Evolutionary conservation across 2,329 filamentous ascomycete species (phyloP).

Genomic region (Diaporthe citri): DNA sequence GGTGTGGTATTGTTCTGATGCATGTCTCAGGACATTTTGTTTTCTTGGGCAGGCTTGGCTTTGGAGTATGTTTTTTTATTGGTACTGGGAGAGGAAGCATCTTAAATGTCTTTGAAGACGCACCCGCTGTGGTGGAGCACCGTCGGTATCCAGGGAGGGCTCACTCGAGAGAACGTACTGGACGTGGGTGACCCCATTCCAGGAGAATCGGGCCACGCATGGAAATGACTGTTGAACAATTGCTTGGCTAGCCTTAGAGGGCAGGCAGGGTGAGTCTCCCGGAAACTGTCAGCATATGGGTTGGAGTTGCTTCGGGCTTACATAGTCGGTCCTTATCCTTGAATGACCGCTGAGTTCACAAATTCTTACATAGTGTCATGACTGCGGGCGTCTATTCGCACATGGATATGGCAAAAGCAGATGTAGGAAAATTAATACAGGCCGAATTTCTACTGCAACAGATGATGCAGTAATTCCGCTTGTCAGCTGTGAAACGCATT

Average conservation of each 20-base stretch:
- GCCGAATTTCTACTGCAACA: not conserved
- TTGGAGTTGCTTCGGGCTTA: conserved; percentile 28
- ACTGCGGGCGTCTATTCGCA: not conserved
- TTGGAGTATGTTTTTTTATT: conserved; percentile 12
- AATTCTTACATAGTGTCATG: not conserved
- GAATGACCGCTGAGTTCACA: not conserved
- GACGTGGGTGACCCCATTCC: conserved; percentile 26
- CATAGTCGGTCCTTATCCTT: conserved; percentile 15
- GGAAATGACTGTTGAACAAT: not conserved
- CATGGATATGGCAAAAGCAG: not conserved
- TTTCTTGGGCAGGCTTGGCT: not conserved
- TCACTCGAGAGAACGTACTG: conserved; percentile 16
- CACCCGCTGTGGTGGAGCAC: not conserved
- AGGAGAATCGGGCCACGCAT: conserved; percentile 32
- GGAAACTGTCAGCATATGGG: conserved; percentile 17
- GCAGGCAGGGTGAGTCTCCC: not conserved
- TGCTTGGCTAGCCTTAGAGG: conserved; percentile 3
- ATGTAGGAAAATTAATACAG: not conserved
- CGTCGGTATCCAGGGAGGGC: not conserved
- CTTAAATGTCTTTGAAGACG: not conserved
- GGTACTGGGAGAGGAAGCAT: not conserved
- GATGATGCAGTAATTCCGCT: not conserved
- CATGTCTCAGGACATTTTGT: conserved; percentile 21
- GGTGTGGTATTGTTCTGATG: conserved; percentile 5
- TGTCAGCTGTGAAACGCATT: not conserved